These are phyloP conservation scores for Ambrosiella beaveri DNA, from an alignment of 2,329 filamentous ascomycete genomes.

Conservation along the genomic window DNA sequence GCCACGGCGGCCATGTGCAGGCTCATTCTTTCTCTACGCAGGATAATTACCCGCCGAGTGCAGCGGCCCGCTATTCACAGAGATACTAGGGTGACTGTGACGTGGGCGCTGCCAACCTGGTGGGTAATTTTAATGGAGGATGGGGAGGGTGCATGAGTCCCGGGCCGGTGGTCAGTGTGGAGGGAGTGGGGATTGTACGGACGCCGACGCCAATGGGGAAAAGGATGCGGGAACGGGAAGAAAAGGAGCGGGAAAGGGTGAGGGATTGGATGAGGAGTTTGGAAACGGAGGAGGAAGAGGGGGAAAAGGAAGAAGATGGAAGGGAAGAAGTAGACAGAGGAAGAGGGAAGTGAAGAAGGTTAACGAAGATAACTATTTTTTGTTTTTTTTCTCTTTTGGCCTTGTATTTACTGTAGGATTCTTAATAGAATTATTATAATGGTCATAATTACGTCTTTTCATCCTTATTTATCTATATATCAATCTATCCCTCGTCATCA, in stretches of 20 bases:
- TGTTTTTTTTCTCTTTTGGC: not conserved
- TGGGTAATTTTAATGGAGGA: not conserved
- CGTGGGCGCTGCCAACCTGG: not conserved
- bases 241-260: not conserved
- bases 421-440: not conserved
- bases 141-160: not conserved
- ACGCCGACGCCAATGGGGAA: not conserved
- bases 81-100: slow-evolving; percentile 7
- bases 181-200: not conserved
- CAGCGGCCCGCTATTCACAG: slow-evolving; percentile 8
- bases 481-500: not conserved
- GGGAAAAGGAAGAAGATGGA: not conserved
- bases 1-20: not conserved
- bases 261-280: not conserved
- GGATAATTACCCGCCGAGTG: slow-evolving; percentile 2
- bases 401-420: not conserved
- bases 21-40: not conserved
- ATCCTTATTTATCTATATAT: not conserved
- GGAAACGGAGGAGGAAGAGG: not conserved
- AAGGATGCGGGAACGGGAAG: not conserved
- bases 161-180: not conserved
- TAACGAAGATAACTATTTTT: not conserved
- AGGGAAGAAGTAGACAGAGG: not conserved
- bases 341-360: not conserved
- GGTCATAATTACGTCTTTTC: not conserved